Evolutionary conservation across 73 alveolate genomes (phyloP), one percentile per base, ranked within the genome.

Genomic region (Diophrys appendiculata): DNA sequence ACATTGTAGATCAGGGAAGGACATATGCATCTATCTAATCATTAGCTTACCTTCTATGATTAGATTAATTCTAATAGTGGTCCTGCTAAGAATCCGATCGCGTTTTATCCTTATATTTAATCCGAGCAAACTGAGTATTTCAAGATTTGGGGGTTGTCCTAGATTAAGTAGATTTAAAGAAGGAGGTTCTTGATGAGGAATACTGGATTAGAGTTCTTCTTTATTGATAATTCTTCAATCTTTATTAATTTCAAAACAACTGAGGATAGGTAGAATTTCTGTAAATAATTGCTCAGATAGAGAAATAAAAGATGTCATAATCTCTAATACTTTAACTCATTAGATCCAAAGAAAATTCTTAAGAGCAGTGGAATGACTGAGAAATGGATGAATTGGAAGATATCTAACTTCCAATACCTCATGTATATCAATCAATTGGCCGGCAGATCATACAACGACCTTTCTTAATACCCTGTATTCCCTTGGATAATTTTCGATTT

Each of bases 371-470:
- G 91, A 43, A 74, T 89, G 28, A 81, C 94, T 3, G 95, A 94
- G 65, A 94, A 88, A 68, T 97, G 97, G 99, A 69, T 82, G 82
- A 72, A 88, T 67, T 84, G 93, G 91, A 69, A 96, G 78, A 96
- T 96, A 24, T 90, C 99, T 55, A 97, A 96, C 74, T 91, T 94
- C 71, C 96, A 93, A 68, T 89, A 95, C 76, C 31, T 97, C 32
- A 92, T 95, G 95, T 73, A 65, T 28, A 72, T 97, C 81, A 97
- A 97, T 83, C 32, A 86, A 60, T 87, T 88, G 68, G 91, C 97
- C 33, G 96, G 97, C 23, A 88, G 99, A 75, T 83, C 98, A 30
- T 95, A 84, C 85, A 96, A 95, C 68, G 81, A 72, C 29, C 25
- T 72, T 29, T 43, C 72, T 18, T 65, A 72, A 29, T 72, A 72